Evolutionary conservation across 208 protist species (phyloP), one percentile per base, ranked within the genome.

Genomic region (Acanthamoeba royreba): DNA sequence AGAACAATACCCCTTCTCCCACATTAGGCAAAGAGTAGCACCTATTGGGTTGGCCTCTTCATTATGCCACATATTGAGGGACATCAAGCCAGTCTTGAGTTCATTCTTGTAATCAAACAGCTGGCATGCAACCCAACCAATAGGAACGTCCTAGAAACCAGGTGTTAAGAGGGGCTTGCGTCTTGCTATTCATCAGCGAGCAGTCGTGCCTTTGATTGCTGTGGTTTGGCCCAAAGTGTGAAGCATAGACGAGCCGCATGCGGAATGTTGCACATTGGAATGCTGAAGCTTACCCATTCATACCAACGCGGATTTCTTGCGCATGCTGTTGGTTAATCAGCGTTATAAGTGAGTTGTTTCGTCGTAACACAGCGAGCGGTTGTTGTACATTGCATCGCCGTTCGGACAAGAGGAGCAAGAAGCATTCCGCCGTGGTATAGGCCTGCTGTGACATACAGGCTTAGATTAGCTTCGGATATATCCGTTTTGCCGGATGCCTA

Each of bases 31-130:
- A 69, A 8, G 5, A 69, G 58, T 4, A 35, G 58, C 58, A 33
- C 91, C 93, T 4, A 96, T 90, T 17, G 95, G 95, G 87, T 96
- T 96, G 43, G 95, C 93, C 17, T 92, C 46, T 46, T 94, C 90
- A 69, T 95, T 61, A 45, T 47, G 95, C 94, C 95, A 96, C 19
- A 96, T n/a, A 2, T 89, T 81, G 17, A 95, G 46, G 25, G 40
- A 22, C 19, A 61, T 74, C 25, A 92, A n/a, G 19, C 88, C 88
- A 19, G 42, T 92, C 63, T 58, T 81, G 31, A 92, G 53, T 31
- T 92, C 61, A 7, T 77, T 38, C n/a, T 83, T 77, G 42, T 93
- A 83, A 45, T 93, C 89, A 49, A 93, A 92, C 38, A 92, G 66
- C 66, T 45, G 66, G 5, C 66, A 88, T 35, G 46, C 46, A 5